Percentiles rank a stretch among this genome's conserved stretches.
Conservation (phyloP, 345 rosid species). For the Citrus sinensis region DVS_A1.0 CM039165.1:18076001-18076500, state of each 20-base stretch:
- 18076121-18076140: not conserved
- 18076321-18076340: not conserved
- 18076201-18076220: not conserved
- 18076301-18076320: not conserved
- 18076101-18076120: not conserved
- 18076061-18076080: conserved; percentile 53
- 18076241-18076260: not conserved
- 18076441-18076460: not conserved
- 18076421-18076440: not conserved
- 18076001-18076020: conserved; percentile 38
- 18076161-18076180: too few species aligned
- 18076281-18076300: not conserved
- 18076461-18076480: not conserved
- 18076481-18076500: not conserved
- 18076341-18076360: not conserved
- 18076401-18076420: not conserved
- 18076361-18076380: not conserved
- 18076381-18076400: not conserved
- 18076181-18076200: not conserved
- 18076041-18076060: conserved; percentile 71
- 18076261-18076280: not conserved
- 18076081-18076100: not conserved
- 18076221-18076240: not conserved
- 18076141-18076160: not conserved
- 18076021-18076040: conserved; percentile 74